Evolutionary conservation across 495 filamentous ascomycete species (phyloP).

Genomic region (Friedmanniomyces simplex): DNA sequence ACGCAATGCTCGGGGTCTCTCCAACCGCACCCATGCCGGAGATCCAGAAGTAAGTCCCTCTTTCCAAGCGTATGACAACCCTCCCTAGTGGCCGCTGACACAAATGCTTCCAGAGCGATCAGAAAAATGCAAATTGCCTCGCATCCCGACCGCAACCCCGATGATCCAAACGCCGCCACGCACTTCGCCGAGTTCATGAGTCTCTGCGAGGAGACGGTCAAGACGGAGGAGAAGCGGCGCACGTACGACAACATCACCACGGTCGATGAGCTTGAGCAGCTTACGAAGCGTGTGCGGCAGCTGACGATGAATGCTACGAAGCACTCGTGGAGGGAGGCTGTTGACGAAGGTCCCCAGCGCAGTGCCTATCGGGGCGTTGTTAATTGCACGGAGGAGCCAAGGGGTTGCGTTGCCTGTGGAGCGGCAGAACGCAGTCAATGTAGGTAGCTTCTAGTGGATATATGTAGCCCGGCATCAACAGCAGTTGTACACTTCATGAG

Average conservation of each 20-base stretch:
- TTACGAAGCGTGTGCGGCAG: background rate
- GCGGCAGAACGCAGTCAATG: background rate
- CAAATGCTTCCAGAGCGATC: background rate
- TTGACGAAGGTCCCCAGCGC: background rate
- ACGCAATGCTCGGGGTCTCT: background rate
- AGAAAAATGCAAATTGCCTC: background rate
- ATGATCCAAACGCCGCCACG: background rate
- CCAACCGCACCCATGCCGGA: background rate
- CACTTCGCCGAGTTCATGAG: constrained; percentile 1
- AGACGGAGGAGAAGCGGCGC: constrained; percentile 1
- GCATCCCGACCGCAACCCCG: constrained; percentile 2
- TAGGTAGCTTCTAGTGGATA: background rate
- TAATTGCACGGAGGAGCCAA: background rate
- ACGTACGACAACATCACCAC: constrained; percentile 7
- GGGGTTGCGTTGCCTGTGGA: background rate
- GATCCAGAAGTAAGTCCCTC: background rate
- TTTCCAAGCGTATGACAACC: background rate
- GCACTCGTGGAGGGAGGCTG: background rate
- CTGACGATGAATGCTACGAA: background rate
- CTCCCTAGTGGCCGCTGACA: background rate
- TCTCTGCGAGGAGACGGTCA: constrained; percentile 1
- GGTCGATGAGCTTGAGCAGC: constrained; percentile 1
- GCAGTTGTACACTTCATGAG: background rate
- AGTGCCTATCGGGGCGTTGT: background rate
- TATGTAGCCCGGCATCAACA: background rate